These are phyloP conservation scores for Sungouiella thailandica DNA, from an alignment of 805 yeast genomes.

Conservation along the genomic window DNA sequence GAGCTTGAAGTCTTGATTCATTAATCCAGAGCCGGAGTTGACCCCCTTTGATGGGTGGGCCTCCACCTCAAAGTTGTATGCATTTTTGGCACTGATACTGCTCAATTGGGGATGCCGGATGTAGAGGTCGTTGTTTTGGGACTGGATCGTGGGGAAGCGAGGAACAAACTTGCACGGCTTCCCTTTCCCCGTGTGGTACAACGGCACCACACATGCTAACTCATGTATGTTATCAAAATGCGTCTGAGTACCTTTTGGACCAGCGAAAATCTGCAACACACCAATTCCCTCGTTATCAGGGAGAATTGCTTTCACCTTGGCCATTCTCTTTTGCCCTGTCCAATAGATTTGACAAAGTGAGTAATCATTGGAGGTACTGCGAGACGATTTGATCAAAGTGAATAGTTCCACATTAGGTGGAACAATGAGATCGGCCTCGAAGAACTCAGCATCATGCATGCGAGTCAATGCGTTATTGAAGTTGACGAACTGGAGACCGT, in stretches of 20 bases:
- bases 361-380: slow-evolving; percentile 41
- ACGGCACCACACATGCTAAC: slow-evolving; percentile 66
- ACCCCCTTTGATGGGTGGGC: slow-evolving; percentile 57
- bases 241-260: slow-evolving; percentile 54
- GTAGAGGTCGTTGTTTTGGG: slow-evolving; percentile 70
- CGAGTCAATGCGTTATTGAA: slow-evolving; percentile 76
- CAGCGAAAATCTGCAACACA: slow-evolving; percentile 69
- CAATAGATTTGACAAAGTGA: slow-evolving; percentile 79
- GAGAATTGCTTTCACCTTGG: slow-evolving; percentile 73
- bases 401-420: slow-evolving; percentile 69
- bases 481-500: slow-evolving; percentile 51
- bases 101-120: slow-evolving; percentile 80
- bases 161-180: slow-evolving; percentile 65
- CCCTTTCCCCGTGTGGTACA: slow-evolving; percentile 64
- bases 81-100: slow-evolving; percentile 49
- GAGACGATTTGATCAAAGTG: slow-evolving; percentile 52
- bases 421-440: slow-evolving; percentile 69
- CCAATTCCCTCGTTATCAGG: slow-evolving; percentile 72
- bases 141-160: slow-evolving; percentile 65
- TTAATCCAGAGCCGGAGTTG: slow-evolving; percentile 29
- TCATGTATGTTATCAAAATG: slow-evolving; percentile 59
- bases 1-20: slow-evolving; percentile 46
- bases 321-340: slow-evolving; percentile 58
- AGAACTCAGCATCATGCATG: slow-evolving; percentile 68
- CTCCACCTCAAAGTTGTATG: slow-evolving; percentile 59